Evolutionary conservation across 1,139 yeast genomes (phyloP), one percentile per base, ranked within the genome.

Genomic region (Magnusiomyces clavatus): DNA sequence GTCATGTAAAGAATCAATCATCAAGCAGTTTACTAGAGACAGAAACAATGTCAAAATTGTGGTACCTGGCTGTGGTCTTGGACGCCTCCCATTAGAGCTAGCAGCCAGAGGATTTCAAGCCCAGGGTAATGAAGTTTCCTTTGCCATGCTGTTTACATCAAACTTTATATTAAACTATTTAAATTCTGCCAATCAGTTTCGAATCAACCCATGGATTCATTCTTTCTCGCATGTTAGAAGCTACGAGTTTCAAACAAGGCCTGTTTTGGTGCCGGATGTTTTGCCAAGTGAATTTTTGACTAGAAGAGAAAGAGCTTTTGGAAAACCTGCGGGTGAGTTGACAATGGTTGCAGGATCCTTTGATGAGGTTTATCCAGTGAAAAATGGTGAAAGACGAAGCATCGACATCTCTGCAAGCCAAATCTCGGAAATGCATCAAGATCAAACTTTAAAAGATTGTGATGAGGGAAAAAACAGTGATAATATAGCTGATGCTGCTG

Each of bases 71-170:
- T 81, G 88, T 56, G 96, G 96, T 0, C 70, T 86, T 17, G 96
- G 94, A 0, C 66, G 96, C 51, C 66, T 87, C 54, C 85, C 87
- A n/a, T 75, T 78, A 52, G 96, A 88, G 49, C 69, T 86, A 50
- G 87, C 86, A 1, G 67, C 65, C 35, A 61, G 74, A 51, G 95
- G 96, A 1, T 86, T 82, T 64, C 69, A 76, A 66, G 79, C 85
- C n/a, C 89, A 86, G 59, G 96, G 96, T 0, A 88, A 87, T 64
- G 96, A 89, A 63, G 78, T 83, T 60, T 82, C 92, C 20, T 83
- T 82, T 61, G 94, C 84, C 61, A 87, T 88, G 95, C 69, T 87
- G 3, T 67, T 85, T 19, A 75, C 82, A 10, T 83, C 94, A 12
- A 79, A 78, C 59, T 82, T 74, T 57, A 67, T 88, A 8, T 66